Base-by-base conservation (phyloP, 1,284 basidiomycete genomes). In the Moesziomyces parantarcticus region DNA sequence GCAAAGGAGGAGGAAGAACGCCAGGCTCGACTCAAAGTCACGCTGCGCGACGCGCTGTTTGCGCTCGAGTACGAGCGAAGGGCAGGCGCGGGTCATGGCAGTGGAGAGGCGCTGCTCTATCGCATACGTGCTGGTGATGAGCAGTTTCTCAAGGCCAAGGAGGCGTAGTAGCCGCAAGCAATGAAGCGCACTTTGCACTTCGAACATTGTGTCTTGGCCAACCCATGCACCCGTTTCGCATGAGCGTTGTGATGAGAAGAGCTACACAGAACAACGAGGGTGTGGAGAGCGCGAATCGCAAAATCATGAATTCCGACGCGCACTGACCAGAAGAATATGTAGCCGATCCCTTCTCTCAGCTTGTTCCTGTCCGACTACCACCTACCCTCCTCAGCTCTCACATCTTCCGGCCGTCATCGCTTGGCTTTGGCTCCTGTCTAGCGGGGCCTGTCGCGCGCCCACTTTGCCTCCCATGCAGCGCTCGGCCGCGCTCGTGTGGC, bases 1-100 rank as follows among this genome's bases (percentile, higher is more conserved):
- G 77, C 69, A 7, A 70, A 77, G 58, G 71, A 78, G 32, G 79
- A 82, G 50, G 76, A 80, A 42, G 80, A 83, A 39, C 69, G 72
- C 20, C 66, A 69, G 48, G 69, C 66, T 7, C 61, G 74, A 20
- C 59, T 74, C 36, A 72, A 71, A n/a, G 79, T 83, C 23, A 78
- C 76, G 20, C 50, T 83, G 11, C 70, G 70, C 21, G 81, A 83
- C 49, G 81, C 80, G 10, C 57, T 82, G 23, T 74, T 80, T 36
- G 81, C 80, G 23, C 56, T 83, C 20, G 81, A 83, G 64, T 66
- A 69, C 42, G 71, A 74, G 25, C 45, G 66, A 40, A 58, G 56
- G 10, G 71, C 60, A 16, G 71, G 58, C 5, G 49, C 57, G 22
- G 71, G 71, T 1, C 49, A 70, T 39, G 66, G 62, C 20, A 74